Base-by-base conservation (phyloP, 768 basidiomycete genomes). In the Leccinum variicolor region DNA sequence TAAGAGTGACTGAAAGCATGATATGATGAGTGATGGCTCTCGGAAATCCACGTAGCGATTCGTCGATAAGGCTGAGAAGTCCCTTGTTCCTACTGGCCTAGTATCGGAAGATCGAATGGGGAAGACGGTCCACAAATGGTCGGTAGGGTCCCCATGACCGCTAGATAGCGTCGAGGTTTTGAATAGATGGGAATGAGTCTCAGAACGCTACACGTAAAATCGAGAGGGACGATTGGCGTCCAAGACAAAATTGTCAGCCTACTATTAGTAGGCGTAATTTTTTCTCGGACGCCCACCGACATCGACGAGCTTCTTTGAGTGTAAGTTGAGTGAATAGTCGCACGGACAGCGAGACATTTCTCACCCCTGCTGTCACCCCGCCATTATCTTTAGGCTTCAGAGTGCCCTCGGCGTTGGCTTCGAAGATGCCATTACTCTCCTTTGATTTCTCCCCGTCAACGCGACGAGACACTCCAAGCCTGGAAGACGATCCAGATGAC, bases 401-500 rank as follows among this genome's bases (percentile, higher is more conserved):
- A 28, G 41, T 31, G 29, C 19, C 19, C 11, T 17, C 34, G 39
- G 29, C 33, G 47, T 39, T n/a, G 36, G 36, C 39, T 41, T 41
- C n/a, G 39, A 41, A 41, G 29, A 71, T 71, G 70, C 56, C 73
- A 29, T 47, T 72, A 21, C 65, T 74, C 50, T 72, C 71, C 52
- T 73, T 72, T 10, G 62, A 69, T 51, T 58, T 65, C 28, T 51
- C 62, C 19, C 28, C 53, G 3, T 50, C 67, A 6, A 43, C 68
- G 10, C 51, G 52, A 54, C 62, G 54, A 52, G 59, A 65, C 39
- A 25, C 31, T 36, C 48, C 39, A 1, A 33, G 21, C 47, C 31
- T 54, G 28, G 69, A 73, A 29, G 70, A 75, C 7, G 72, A 75
- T 48, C 64, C 68, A 28, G 74, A 79, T 26, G 70, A 70, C 1